A percentile compares a stretch with the other conserved stretches of the same genome.
Evolutionary conservation across 2,329 filamentous ascomycete genomes (phyloP).

Genomic region (Colletotrichum sp.): DNA sequence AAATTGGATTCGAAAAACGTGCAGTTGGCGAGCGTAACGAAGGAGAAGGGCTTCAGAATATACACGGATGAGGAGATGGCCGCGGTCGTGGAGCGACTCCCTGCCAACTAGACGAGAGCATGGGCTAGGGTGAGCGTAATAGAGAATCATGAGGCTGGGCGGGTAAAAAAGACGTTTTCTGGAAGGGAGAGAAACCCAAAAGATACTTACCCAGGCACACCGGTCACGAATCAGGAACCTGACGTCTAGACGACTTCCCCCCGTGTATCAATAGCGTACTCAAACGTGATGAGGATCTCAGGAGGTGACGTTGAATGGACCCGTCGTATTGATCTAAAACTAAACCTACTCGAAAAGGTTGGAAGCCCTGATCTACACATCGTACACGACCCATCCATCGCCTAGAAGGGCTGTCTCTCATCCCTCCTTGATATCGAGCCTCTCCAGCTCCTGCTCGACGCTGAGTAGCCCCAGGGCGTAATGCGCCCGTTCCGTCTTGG

Average conservation of each 20-base stretch:
- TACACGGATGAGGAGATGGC: slow-evolving; percentile 99
- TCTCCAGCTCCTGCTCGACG: slow-evolving; percentile 77
- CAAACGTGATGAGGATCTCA: slow-evolving; percentile 6
- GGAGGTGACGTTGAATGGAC: neutral
- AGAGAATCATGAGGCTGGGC: neutral
- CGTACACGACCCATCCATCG: neutral
- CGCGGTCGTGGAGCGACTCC: slow-evolving; percentile 83
- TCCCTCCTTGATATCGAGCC: slow-evolving; percentile 58
- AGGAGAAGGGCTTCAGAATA: slow-evolving; percentile 97
- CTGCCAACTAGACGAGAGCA: slow-evolving; percentile 57
- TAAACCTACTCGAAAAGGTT: neutral
- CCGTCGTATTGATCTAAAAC: neutral
- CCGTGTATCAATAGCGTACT: slow-evolving; percentile 22
- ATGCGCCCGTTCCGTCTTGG: slow-evolving; percentile 67
- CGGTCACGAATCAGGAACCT: slow-evolving; percentile 7
- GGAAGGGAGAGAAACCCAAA: neutral
- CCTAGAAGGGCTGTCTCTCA: neutral
- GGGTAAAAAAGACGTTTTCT: neutral
- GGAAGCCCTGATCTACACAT: neutral
- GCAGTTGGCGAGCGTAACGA: slow-evolving; percentile 95
- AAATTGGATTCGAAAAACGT: slow-evolving; percentile 99
- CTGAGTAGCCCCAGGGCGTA: slow-evolving; percentile 82
- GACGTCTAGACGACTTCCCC: slow-evolving; percentile 7
- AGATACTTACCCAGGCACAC: neutral
- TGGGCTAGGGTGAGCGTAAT: neutral